Base-by-base conservation (phyloP, 805 yeast species). In the Debaryomyces prosopidis region DNA sequence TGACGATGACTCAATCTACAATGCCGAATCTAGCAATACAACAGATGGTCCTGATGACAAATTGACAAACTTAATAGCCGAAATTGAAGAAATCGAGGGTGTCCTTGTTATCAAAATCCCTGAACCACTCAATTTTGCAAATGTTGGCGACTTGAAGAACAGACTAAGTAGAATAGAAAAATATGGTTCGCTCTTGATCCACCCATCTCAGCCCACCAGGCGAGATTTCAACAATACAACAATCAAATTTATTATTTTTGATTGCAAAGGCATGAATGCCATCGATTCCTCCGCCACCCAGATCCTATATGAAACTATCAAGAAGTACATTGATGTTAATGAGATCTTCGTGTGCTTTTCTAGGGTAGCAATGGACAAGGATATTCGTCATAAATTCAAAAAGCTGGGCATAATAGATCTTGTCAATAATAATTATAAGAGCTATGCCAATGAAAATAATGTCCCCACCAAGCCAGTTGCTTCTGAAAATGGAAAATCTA, bases 51-150 rank as follows among this genome's bases (percentile, higher is more conserved):
- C 32, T 10, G 23, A 27, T 11, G 53, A 46, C 36, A 45, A 45
- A n/a, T 39, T 47, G 10, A 33, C 40, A 2, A 46, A 52, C 28
- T 52, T 59, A 30, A 57, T 68, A 15, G 63, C 65, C 15, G 63
- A 66, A 57, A 57, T 66, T 58, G 59, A 76, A 54, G 77, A 71
- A 33, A 70, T 85, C 40, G 87, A 84, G 52, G 90, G 89, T 0
- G 85, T 90, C 44, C 69, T 91, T 30, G 80, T 89, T 23, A 85
- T 90, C 31, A 85, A 84, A 51, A 79, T 90, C 36, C 90, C 96
- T 0, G 97, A 90, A 58, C 96, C 97, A 1, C 70, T 90, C 48
- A 88, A 91, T 4, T 90, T 90, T 64, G 89, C 96, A 33, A 90
- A 91, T 62, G 77, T 91, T 6, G 85, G 85, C 20, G 95, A 88